Conservation (phyloP, 139 green algal species). For the Closterium sp. region DNA sequence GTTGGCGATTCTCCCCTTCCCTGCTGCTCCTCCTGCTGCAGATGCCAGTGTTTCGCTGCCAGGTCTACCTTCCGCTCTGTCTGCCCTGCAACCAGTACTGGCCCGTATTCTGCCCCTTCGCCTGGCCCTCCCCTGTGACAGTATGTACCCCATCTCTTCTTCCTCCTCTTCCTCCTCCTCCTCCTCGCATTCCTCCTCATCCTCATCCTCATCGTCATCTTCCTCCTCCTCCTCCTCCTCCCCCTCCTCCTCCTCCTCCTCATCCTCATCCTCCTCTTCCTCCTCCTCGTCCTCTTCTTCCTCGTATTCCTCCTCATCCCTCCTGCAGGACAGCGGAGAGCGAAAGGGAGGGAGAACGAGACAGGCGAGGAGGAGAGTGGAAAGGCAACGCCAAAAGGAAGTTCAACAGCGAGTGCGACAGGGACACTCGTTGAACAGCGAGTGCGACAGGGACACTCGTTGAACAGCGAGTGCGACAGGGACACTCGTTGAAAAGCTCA, state of each 20-base stretch:
- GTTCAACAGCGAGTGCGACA: too few relatives aligned
- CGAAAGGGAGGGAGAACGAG: too few relatives aligned
- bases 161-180: slow-evolving; percentile 2
- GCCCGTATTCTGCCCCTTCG: not conserved
- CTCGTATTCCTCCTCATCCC: not conserved
- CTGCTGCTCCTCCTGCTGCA: not conserved
- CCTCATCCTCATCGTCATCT: not conserved
- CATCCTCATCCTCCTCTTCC: not conserved
- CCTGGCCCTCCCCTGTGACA: not conserved
- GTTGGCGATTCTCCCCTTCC: not conserved
- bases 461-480: too few relatives aligned
- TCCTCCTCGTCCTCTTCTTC: not conserved
- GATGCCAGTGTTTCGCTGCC: not conserved
- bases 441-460: too few relatives aligned
- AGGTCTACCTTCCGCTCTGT: not conserved
- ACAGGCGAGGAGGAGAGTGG: too few relatives aligned
- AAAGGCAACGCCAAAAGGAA: too few relatives aligned
- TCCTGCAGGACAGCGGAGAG: too few relatives aligned
- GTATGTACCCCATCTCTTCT: not conserved
- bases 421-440: too few relatives aligned
- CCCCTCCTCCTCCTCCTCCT: not conserved
- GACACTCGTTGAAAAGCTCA: too few relatives aligned
- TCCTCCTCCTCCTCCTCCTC: not conserved
- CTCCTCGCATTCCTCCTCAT: not conserved
- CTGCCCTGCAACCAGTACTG: not conserved